Conservation (phyloP, 768 basidiomycete species). For the Leccinum pellstonianum region DNA sequence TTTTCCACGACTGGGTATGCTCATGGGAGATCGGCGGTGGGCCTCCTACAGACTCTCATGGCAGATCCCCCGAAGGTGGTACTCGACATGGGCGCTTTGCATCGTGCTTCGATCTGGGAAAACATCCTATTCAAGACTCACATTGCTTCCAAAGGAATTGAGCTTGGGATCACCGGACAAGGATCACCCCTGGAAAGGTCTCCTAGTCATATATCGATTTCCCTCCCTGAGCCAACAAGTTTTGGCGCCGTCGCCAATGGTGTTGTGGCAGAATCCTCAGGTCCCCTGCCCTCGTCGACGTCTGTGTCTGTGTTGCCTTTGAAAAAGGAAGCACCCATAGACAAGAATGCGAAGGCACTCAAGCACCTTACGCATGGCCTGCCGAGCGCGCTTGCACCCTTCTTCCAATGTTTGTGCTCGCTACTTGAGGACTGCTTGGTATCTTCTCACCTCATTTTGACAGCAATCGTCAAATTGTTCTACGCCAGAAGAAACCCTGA, state of each 20-base stretch:
- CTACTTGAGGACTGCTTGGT: neutral
- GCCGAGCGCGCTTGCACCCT: constrained; percentile 71
- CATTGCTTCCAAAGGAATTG: constrained; percentile 53
- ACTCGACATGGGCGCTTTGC: constrained; percentile 70
- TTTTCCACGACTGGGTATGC: constrained; percentile 81
- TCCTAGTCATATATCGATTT: constrained; percentile 41
- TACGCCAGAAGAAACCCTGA: constrained; percentile 79
- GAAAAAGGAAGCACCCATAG: constrained; percentile 46
- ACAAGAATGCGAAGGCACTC: constrained; percentile 71
- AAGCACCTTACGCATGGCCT: constrained; percentile 80
- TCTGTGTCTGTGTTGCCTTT: constrained; percentile 30
- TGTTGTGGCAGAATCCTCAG: constrained; percentile 25
- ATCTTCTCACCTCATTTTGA: constrained; percentile 10
- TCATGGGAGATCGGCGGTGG: constrained; percentile 73
- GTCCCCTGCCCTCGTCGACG: constrained; percentile 18
- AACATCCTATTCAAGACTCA: constrained; percentile 74
- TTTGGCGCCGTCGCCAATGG: constrained; percentile 34
- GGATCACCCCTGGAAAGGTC: constrained; percentile 50
- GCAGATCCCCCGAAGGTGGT: constrained; percentile 62
- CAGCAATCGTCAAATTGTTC: constrained; percentile 87
- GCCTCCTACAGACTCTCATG: constrained; percentile 74
- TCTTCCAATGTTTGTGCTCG: constrained; percentile 73
- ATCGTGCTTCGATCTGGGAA: constrained; percentile 84
- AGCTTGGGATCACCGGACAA: constrained; percentile 41
- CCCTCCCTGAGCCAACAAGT: constrained; percentile 40